phyloP scores from a whole-genome alignment of 1,284 basidiomycete genomes.

The Schizopora paradoxa region DNA sequence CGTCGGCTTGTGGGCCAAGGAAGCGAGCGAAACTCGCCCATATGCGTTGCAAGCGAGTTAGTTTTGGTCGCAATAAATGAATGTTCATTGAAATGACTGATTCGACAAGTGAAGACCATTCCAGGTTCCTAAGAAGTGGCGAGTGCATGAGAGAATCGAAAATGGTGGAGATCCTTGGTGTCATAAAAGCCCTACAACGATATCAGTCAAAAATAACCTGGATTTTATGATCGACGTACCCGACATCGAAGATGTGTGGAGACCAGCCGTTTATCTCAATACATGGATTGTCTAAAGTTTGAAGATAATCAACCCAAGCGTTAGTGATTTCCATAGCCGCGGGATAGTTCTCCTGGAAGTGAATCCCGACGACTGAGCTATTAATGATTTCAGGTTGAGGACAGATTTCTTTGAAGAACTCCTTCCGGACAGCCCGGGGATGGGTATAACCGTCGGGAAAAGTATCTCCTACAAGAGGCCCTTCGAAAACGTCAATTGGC shows the following conservation, averaged over 20 bases:
- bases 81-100: slow-evolving; percentile 31
- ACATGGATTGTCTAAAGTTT: slow-evolving; percentile 12
- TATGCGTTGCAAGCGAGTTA: slow-evolving; percentile 15
- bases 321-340: slow-evolving; percentile 13
- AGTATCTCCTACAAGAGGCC: slow-evolving; percentile 15
- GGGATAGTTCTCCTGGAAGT: background rate
- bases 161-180: background rate
- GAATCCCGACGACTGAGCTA: slow-evolving; percentile 7
- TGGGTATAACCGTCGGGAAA: slow-evolving; percentile 8
- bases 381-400: slow-evolving; percentile 8
- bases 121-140: slow-evolving; percentile 32
- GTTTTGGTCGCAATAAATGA: slow-evolving; percentile 26
- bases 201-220: no score
- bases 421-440: slow-evolving; percentile 15
- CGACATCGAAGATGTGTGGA: slow-evolving; percentile 11
- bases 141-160: slow-evolving; percentile 23
- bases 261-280: slow-evolving; percentile 10
- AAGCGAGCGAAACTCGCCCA: slow-evolving; percentile 11
- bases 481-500: slow-evolving; percentile 1
- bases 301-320: slow-evolving; percentile 12
- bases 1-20: slow-evolving; percentile 7
- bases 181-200: no score
- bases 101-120: slow-evolving; percentile 37
- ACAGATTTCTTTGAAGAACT: slow-evolving; percentile 16
- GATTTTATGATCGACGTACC: slow-evolving; percentile 1